These are phyloP conservation scores for Oemleria cerasiformis DNA, from an alignment of 306 rosid species.

Conservation along the genomic window DNA sequence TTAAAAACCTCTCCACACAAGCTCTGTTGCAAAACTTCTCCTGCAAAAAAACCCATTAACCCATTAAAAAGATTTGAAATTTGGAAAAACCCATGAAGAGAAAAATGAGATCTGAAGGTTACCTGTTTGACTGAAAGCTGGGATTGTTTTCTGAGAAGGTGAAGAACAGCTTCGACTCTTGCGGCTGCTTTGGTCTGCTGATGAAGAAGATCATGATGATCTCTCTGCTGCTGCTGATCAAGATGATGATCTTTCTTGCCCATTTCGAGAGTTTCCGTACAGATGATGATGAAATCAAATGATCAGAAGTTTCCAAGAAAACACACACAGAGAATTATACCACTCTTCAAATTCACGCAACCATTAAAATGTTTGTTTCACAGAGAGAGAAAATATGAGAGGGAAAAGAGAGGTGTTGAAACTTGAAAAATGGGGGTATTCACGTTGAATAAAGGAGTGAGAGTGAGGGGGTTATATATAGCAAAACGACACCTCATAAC, in stretches of 20 bases:
- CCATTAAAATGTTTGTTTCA: conserved; percentile 26
- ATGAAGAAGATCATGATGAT: background rate
- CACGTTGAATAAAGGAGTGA: conserved; percentile 37
- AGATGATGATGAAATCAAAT: background rate
- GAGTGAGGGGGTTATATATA: conserved; percentile 45
- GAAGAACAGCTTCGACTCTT: conserved; percentile 71
- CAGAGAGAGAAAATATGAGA: conserved; percentile 14
- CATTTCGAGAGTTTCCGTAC: conserved; percentile 44
- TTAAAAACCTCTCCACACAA: conserved; percentile 81
- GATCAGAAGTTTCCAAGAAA: conserved; percentile 21
- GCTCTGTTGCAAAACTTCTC: conserved; percentile 88
- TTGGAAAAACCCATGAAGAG: background rate
- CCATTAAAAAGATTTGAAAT: background rate
- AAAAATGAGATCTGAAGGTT: conserved; percentile 3
- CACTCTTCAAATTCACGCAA: conserved; percentile 87
- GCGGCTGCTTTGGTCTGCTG: conserved; percentile 20
- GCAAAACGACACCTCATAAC: conserved; percentile 55
- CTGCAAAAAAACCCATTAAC: conserved; percentile 30
- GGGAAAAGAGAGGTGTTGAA: conserved; percentile 12
- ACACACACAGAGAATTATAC: conserved; percentile 45
- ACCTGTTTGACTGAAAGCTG: conserved; percentile 87
- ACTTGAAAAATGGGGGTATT: conserved; percentile 10
- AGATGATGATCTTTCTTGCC: conserved; percentile 53
- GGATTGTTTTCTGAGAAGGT: conserved; percentile 72
- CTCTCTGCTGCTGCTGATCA: conserved; percentile 6